Evolutionary conservation across 2,329 filamentous ascomycete genomes (phyloP).

Genomic region (Claviceps pazoutovae): DNA sequence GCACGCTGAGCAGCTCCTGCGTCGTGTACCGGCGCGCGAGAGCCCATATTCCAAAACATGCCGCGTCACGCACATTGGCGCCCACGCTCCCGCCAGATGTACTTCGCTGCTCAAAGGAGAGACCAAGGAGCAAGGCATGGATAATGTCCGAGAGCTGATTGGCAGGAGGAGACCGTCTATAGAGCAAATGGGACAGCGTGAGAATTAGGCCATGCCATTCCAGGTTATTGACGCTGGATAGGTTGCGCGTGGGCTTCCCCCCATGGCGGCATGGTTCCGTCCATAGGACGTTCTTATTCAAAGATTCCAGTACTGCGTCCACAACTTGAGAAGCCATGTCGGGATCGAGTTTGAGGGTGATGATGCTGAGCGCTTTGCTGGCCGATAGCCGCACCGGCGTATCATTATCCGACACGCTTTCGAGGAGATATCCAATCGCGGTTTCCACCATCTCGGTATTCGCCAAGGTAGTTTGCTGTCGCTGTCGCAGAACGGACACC

Average conservation of each 20-base stretch:
- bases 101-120: conserved; percentile 80
- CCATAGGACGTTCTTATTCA: conserved; percentile 43
- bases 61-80: conserved; percentile 83
- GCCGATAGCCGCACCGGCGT: conserved; percentile 82
- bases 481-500: conserved; percentile 47
- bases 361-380: conserved; percentile 81
- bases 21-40: conserved; percentile 78
- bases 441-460: conserved; percentile 55
- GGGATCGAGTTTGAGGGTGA: conserved; percentile 64
- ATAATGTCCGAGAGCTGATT: conserved; percentile 59
- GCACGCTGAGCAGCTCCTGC: conserved; percentile 54
- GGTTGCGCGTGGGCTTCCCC: conserved; percentile 34
- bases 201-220: conserved; percentile 90
- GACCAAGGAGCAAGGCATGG: conserved; percentile 60
- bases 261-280: conserved; percentile 24
- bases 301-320: conserved; percentile 67
- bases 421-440: conserved; percentile 68
- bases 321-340: conserved; percentile 80
- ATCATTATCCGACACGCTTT: conserved; percentile 69
- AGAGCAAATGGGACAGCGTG: conserved; percentile 74
- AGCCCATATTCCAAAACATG: conserved; percentile 93
- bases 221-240: conserved; percentile 64
- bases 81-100: conserved; percentile 75
- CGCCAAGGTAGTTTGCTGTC: conserved; percentile 22
- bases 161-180: conserved; percentile 65